Conservation (phyloP, 1,284 basidiomycete species). For the Wolfiporia cocos region DNA sequence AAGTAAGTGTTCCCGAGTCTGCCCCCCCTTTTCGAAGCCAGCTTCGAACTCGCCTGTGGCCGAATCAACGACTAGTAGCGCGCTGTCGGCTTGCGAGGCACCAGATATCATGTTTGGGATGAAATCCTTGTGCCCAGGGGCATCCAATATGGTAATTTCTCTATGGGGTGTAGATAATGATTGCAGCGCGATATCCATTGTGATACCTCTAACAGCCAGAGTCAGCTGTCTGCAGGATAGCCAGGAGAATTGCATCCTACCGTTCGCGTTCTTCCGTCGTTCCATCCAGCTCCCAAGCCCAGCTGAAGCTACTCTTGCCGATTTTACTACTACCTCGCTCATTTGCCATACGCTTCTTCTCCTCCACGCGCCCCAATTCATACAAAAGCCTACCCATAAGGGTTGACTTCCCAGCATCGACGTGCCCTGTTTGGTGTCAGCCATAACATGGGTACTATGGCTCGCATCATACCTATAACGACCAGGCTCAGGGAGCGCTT, state of each 20-base stretch:
- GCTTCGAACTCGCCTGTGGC: conserved; percentile 91
- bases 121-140: conserved; percentile 96
- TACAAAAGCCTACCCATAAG: conserved; percentile 93
- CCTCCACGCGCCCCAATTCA: conserved; percentile 84
- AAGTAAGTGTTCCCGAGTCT: conserved; percentile 94
- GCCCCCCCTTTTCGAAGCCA: conserved; percentile 90
- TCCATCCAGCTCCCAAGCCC: conserved; percentile 97
- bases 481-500: conserved; percentile 83
- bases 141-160: conserved; percentile 89
- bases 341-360: conserved; percentile 81
- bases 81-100: conserved; percentile 94
- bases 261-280: conserved; percentile 90
- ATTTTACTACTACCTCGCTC: conserved; percentile 88
- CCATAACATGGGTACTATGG: background rate
- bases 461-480: conserved; percentile 72
- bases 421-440: conserved; percentile 65
- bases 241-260: conserved; percentile 35
- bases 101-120: conserved; percentile 99
- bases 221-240: background rate
- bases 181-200: conserved; percentile 94
- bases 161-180: conserved; percentile 74
- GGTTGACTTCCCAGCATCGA: conserved; percentile 98
- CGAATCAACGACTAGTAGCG: conserved; percentile 92
- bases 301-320: conserved; percentile 94
- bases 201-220: conserved; percentile 70